Conservation (phyloP, 441 rosid genomes). For the Populus hybrid region DNA sequence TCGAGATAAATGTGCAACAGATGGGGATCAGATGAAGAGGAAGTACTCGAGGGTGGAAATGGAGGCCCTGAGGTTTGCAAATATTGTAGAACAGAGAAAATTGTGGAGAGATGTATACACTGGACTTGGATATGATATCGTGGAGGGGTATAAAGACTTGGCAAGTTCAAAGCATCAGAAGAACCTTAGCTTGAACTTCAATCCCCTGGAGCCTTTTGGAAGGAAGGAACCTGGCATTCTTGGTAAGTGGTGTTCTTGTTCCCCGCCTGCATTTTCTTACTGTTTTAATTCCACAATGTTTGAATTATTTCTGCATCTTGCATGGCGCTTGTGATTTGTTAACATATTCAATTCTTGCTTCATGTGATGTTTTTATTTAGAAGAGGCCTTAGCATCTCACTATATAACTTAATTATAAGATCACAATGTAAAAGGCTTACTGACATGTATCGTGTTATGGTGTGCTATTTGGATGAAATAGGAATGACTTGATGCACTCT, state of each 20-base stretch:
- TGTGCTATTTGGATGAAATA: not conserved
- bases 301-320: not conserved
- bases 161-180: slow-evolving; percentile 39
- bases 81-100: slow-evolving; percentile 48
- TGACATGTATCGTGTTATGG: not conserved
- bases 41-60: slow-evolving; percentile 58
- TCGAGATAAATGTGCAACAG: slow-evolving; percentile 16
- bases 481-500: not conserved
- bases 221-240: slow-evolving; percentile 43
- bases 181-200: slow-evolving; percentile 28
- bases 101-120: slow-evolving; percentile 55
- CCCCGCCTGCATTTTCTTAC: not conserved
- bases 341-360: not conserved
- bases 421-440: not conserved
- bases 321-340: not conserved
- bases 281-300: not conserved
- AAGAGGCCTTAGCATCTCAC: not conserved
- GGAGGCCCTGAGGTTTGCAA: slow-evolving; percentile 66
- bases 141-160: slow-evolving; percentile 50
- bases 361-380: not conserved
- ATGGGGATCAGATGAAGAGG: slow-evolving; percentile 24
- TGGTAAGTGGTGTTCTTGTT: slow-evolving; percentile 32
- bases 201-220: slow-evolving; percentile 17
- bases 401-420: no score
- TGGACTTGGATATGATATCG: slow-evolving; percentile 48